Evolutionary conservation across 257 asterid genomes (phyloP), one percentile per base, ranked within the genome.

Genomic region (Gentiana straminea): DNA sequence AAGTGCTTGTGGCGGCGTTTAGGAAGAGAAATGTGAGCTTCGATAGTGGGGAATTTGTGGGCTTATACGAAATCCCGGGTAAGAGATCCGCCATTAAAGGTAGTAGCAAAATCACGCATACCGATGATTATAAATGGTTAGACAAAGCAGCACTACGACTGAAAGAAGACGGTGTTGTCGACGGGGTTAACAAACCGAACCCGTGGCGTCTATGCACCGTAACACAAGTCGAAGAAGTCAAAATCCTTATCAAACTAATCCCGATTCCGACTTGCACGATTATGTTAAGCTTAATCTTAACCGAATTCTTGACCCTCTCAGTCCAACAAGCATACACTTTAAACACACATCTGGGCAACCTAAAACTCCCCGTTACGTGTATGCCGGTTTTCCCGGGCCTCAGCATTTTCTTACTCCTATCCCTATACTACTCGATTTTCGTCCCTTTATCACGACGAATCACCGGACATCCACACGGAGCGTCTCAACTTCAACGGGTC

Each of bases 351-450:
- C 79, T 91, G 70, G 96, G 96, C 13, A 76, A 57, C 38, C 75
- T 91, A 59, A 91, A 91, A 69, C 95, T 91, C 62, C 98, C 98
- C 0, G 96, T 91, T 43, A 87, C 95, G 34, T 87, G 96, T 84
- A 91, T 87, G 98, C 98, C 98, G 0, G 98, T 91, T 47, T 91
- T 91, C 64, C 98, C 98, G 1, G 92, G 96, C 43, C 89, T 91
- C 69, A 87, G 96, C 83, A 87, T 91, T 55, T 87, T 91, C 81
- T 64, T 91, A 2, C 51, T 91, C 58, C 95, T 91, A 68, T 84
- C 98, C 5, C 78, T 91, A 9, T 91, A 91, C 44, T 91, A 91
- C 72, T 84, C 96, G 0, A 79, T 83, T 35, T 91, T 87, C 7
- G 96, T 91, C 52, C 98, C 98, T 4, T 45, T 91, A 35, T 84